Base-by-base conservation (phyloP, 1,284 basidiomycete species). In the Ustanciosporium gigantosporum region DNA sequence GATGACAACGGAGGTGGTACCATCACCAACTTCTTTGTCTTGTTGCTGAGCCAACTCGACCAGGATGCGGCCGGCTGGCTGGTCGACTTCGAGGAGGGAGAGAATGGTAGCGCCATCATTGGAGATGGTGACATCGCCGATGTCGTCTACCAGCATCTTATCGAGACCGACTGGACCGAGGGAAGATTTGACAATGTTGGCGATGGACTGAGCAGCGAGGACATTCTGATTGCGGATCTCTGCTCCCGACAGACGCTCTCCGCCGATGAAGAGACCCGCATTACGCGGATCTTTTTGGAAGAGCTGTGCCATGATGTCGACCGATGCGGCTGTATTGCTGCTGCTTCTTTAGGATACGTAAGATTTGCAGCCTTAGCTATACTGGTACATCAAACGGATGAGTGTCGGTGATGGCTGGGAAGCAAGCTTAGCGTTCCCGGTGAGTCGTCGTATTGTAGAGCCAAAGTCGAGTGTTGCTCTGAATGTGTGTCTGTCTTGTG, bases 31-130 rank as follows among this genome's bases (percentile, higher is more conserved):
- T 81, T 99, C 95, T 79, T 94, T 96, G 80, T 99, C 95, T 80
- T 98, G 94, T 79, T 98, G 97, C 81, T 97, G 92, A 1, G 95
- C 93, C 35, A 99, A 87, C 79, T 97, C 93, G 42, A 98, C 94
- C 65, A 99, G 90, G 60, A 98, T 94, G 58, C 91, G 87, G 25
- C 82, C 92, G 5, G 94, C 91, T 34, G 94, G 92, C 77, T 96
- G 91, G 68, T 93, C 77, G 41, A 96, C 92, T 34, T 91, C 87
- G 36, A 97, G 82, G 19, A 98, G 84, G 25, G 90, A 88, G 34
- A 98, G 86, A 70, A 99, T 99, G 24, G 95, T 98, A 20, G 95
- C 95, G 41, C 95, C 95, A 81, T 98, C 95, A 80, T 99, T 99
- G 48, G 94, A 96, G 79, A 99, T 98, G 31, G 94, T 98, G 35